A percentile compares a stretch with the other conserved stretches of the same genome.
phyloP scores from a whole-genome alignment of 2,329 filamentous ascomycete genomes.

The Penicillium sp. region DNA sequence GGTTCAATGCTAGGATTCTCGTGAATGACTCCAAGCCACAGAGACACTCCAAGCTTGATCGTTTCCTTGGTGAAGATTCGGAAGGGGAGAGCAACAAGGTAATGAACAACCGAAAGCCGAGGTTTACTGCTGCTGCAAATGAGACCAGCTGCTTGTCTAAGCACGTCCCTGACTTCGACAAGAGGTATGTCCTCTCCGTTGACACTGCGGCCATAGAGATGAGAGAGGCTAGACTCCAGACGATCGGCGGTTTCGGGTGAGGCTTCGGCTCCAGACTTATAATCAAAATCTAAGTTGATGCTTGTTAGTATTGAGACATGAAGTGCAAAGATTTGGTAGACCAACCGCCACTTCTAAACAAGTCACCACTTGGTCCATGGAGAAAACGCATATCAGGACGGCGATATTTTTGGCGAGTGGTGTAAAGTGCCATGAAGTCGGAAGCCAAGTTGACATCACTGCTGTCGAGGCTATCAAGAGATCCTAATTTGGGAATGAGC shows the following conservation, averaged over 20 bases:
- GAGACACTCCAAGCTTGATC: slow-evolving; percentile 90
- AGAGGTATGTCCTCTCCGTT: slow-evolving; percentile 72
- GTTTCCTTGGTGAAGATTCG: slow-evolving; percentile 91
- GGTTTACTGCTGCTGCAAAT: slow-evolving; percentile 78
- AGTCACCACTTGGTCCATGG: slow-evolving; percentile 11
- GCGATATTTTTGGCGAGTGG: slow-evolving; percentile 92
- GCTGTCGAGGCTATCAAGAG: slow-evolving; percentile 75
- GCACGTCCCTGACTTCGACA: slow-evolving; percentile 75
- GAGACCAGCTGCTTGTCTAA: slow-evolving; percentile 82
- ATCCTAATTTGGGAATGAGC: slow-evolving; percentile 45
- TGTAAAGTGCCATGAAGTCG: slow-evolving; percentile 96
- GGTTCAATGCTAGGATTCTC: slow-evolving; percentile 90
- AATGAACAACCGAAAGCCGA: slow-evolving; percentile 78
- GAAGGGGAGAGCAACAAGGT: slow-evolving; percentile 92
- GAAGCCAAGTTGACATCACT: slow-evolving; percentile 87
- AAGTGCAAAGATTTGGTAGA: no score
- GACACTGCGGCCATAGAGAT: slow-evolving; percentile 72
- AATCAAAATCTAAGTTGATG: no score
- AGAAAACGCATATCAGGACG: slow-evolving; percentile 71
- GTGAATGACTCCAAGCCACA: slow-evolving; percentile 97
- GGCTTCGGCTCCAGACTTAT: slow-evolving; percentile 9
- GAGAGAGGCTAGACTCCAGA: slow-evolving; percentile 65
- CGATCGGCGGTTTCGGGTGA: slow-evolving; percentile 42
- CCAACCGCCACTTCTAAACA: slow-evolving; percentile 14
- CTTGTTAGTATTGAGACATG: no score